These are phyloP conservation scores for Cercis canadensis DNA, from an alignment of 306 rosid genomes.

Conservation along the genomic window DNA sequence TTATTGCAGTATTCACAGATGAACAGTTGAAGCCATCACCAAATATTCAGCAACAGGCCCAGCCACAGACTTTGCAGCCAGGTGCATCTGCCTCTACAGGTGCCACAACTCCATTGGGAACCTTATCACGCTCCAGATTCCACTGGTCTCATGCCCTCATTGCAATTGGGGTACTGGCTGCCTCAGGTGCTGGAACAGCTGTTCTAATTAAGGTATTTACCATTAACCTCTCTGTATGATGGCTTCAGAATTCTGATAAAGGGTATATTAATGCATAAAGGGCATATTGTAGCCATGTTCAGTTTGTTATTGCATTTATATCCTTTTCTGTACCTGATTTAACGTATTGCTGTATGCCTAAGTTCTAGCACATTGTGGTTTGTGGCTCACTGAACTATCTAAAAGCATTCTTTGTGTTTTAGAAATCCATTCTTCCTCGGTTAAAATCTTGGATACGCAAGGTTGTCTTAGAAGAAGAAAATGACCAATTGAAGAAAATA, in stretches of 20 bases:
- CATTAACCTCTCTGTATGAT: constrained; percentile 22
- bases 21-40: constrained; percentile 58
- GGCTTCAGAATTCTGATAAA: constrained; percentile 14
- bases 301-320: constrained; percentile 31
- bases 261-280: constrained; percentile 19
- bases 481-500: constrained; percentile 49
- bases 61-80: constrained; percentile 61
- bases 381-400: constrained; percentile 32
- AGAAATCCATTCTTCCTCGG: constrained; percentile 86
- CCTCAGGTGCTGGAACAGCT: constrained; percentile 86
- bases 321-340: constrained; percentile 30
- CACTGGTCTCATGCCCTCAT: constrained; percentile 87
- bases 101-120: constrained; percentile 49
- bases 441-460: constrained; percentile 93
- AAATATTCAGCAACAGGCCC: constrained; percentile 58
- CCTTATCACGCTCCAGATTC: constrained; percentile 55
- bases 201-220: constrained; percentile 75
- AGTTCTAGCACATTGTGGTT: constrained; percentile 29
- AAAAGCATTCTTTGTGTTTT: constrained; percentile 42
- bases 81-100: constrained; percentile 52
- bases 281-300: constrained; percentile 28
- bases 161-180: constrained; percentile 78
- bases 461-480: constrained; percentile 69
- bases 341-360: constrained; percentile 4
- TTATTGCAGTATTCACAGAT: constrained; percentile 51